A percentile compares a stretch with the other conserved stretches of the same genome.
These are phyloP conservation scores for Petunia axillaris DNA, from an alignment of 257 asterid genomes.

Conservation along the genomic window DNA sequence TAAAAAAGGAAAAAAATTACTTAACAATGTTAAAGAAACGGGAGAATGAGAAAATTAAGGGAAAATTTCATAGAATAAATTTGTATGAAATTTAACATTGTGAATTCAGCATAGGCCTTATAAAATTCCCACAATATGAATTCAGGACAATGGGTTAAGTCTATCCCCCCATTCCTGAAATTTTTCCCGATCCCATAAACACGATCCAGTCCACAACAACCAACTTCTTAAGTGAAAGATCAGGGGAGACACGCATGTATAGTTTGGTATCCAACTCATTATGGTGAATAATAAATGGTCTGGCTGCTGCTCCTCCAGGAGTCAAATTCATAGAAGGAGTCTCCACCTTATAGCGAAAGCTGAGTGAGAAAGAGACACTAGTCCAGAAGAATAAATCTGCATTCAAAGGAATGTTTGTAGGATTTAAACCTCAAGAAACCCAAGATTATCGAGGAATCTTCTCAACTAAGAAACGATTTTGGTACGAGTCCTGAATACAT, in stretches of 20 bases:
- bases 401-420: neutral
- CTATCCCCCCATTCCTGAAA: constrained; percentile 27
- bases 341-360: constrained; percentile 22
- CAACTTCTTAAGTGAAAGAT: constrained; percentile 24
- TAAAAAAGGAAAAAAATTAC: too few species aligned
- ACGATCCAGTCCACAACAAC: constrained; percentile 21
- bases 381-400: neutral
- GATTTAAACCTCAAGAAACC: constrained; percentile 14
- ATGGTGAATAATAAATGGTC: constrained; percentile 14
- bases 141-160: constrained; percentile 23
- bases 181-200: constrained; percentile 19
- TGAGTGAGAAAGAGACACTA: too few species aligned
- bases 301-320: constrained; percentile 23
- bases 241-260: constrained; percentile 20
- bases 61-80: too few species aligned
- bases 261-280: constrained; percentile 8
- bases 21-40: too few species aligned
- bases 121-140: constrained; percentile 22
- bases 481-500: neutral
- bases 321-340: constrained; percentile 18
- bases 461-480: neutral
- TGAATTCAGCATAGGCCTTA: constrained; percentile 20
- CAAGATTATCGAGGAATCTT: constrained; percentile 14
- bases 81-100: too few species aligned
- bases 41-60: too few species aligned